Conservation (phyloP, 345 rosid genomes). For the Mercurialis annua region DNA sequence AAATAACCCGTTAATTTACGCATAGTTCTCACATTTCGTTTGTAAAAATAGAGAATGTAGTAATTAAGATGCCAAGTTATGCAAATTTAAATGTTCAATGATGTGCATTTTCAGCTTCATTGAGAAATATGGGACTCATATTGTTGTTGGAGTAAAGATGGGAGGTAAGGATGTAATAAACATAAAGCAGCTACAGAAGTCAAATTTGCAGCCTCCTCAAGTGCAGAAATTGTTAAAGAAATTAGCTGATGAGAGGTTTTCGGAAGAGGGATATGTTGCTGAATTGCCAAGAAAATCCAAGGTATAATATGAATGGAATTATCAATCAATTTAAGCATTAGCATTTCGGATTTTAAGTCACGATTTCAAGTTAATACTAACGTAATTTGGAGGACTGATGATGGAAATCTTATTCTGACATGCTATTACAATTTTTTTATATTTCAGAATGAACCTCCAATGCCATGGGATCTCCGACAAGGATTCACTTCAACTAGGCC, state of each 20-base stretch:
- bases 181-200: conserved; percentile 64
- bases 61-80: neutral
- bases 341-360: neutral
- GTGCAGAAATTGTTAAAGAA: conserved; percentile 66
- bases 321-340: neutral
- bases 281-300: conserved; percentile 32
- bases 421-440: conserved; percentile 11
- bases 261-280: conserved; percentile 31
- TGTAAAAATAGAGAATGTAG: no score
- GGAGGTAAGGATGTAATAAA: conserved; percentile 84
- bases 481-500: conserved; percentile 36
- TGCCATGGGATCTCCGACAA: conserved; percentile 41
- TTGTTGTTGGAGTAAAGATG: conserved; percentile 75
- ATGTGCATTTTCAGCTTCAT: conserved; percentile 51
- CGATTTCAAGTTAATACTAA: neutral
- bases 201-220: conserved; percentile 50
- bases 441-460: conserved; percentile 46
- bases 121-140: conserved; percentile 80
- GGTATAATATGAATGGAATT: conserved; percentile 35
- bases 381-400: conserved; percentile 6
- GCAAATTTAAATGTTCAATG: neutral
- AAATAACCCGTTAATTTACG: no score
- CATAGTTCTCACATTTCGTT: no score
- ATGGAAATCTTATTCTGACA: neutral
- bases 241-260: conserved; percentile 58